phyloP scores from a whole-genome alignment of 1,139 yeast genomes.

The Diutina neorugosa region DNA sequence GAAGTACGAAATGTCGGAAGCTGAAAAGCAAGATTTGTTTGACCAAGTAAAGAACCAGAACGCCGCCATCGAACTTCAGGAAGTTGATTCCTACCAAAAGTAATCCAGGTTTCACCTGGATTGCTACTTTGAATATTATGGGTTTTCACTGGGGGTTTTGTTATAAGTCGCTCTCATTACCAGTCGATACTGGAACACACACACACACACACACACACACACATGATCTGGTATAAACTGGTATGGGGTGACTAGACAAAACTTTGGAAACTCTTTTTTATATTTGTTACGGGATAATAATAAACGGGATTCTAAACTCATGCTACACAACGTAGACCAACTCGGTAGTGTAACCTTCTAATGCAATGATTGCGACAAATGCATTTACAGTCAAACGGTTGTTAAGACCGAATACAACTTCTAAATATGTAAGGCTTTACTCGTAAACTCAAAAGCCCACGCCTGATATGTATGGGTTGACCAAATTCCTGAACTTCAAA shows the following conservation, averaged over 20 bases:
- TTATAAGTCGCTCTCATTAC: background rate
- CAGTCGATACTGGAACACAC: background rate
- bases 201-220: conserved; percentile 4
- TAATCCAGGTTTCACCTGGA: background rate
- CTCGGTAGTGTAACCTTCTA: no score
- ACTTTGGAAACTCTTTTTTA: background rate
- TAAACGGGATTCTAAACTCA: background rate
- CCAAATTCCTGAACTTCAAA: no score
- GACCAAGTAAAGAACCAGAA: conserved; percentile 20
- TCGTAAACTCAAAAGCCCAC: no score
- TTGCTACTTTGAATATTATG: background rate
- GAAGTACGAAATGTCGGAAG: conserved; percentile 42
- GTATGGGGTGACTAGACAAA: background rate
- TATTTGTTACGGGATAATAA: background rate
- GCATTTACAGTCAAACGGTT: no score
- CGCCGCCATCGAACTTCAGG: conserved; percentile 15
- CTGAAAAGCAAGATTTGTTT: conserved; percentile 45
- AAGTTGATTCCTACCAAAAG: background rate
- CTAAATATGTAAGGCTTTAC: no score
- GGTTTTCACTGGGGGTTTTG: background rate
- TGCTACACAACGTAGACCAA: no score
- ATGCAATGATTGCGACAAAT: no score
- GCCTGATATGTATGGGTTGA: no score
- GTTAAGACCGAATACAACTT: no score
- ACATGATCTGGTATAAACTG: background rate